phyloP scores from a whole-genome alignment of 2,329 filamentous ascomycete species.

The Ceratocystiopsis sp. region DNA sequence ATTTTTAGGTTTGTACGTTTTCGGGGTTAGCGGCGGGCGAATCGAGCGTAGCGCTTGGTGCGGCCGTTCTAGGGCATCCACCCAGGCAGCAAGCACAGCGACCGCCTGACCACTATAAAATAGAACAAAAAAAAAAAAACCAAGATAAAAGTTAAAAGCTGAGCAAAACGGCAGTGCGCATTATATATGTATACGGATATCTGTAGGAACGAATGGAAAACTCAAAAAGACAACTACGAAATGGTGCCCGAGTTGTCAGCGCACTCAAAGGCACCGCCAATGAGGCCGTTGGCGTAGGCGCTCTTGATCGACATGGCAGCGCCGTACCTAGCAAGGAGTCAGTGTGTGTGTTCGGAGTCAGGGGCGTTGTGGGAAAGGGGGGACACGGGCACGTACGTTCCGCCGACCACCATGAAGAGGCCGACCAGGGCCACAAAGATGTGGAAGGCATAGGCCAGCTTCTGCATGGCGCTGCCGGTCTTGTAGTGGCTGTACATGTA shows the following conservation, averaged over 20 bases:
- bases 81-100: too few relatives aligned
- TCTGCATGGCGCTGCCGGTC: conserved; percentile 19
- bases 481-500: conserved; percentile 18
- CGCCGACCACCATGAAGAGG: conserved; percentile 29
- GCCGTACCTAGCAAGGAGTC: neutral
- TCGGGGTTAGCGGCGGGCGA: too few relatives aligned
- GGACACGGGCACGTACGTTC: conserved; percentile 23
- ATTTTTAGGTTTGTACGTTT: too few relatives aligned
- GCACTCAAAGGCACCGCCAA: neutral
- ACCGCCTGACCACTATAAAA: too few relatives aligned
- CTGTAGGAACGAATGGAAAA: too few relatives aligned
- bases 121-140: too few relatives aligned
- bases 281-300: neutral
- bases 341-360: neutral
- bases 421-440: conserved; percentile 27
- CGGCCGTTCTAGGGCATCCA: too few relatives aligned
- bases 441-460: conserved; percentile 18
- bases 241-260: neutral
- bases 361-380: conserved; percentile 20
- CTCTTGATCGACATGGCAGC: neutral
- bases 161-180: too few relatives aligned
- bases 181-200: too few relatives aligned
- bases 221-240: too few relatives aligned
- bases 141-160: too few relatives aligned
- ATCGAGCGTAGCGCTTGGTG: too few relatives aligned